Conservation (phyloP, 2,329 filamentous ascomycete genomes). For the Xylariaceae sp. region DNA sequence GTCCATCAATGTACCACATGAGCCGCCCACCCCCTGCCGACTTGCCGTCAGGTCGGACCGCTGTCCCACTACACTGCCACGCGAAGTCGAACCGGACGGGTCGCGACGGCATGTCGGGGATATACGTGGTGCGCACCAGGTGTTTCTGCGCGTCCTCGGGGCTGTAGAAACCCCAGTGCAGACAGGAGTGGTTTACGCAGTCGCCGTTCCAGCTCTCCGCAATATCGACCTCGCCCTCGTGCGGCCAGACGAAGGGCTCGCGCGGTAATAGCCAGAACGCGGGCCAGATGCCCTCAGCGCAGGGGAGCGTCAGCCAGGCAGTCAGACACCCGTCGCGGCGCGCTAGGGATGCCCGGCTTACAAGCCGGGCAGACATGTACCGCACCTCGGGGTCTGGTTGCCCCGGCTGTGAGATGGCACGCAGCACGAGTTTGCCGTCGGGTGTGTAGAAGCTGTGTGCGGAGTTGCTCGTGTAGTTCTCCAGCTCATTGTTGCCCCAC, state of each 20-base stretch:
- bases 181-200: slow-evolving; percentile 48
- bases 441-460: slow-evolving; percentile 51
- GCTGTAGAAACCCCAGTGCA: slow-evolving; percentile 54
- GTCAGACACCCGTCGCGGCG: slow-evolving; percentile 48
- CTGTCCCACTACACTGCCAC: slow-evolving; percentile 46
- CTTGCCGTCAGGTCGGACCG: slow-evolving; percentile 37
- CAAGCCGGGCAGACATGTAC: slow-evolving; percentile 52
- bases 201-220: slow-evolving; percentile 58
- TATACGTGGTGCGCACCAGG: slow-evolving; percentile 45
- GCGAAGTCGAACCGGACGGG: slow-evolving; percentile 51
- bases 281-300: slow-evolving; percentile 54
- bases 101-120: slow-evolving; percentile 43
- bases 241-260: slow-evolving; percentile 54
- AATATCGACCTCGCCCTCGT: slow-evolving; percentile 55
- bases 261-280: slow-evolving; percentile 56
- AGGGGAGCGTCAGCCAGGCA: slow-evolving; percentile 46
- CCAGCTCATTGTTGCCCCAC: slow-evolving; percentile 57
- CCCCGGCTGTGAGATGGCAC: slow-evolving; percentile 40
- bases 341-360: slow-evolving; percentile 45
- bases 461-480: slow-evolving; percentile 48
- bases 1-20: slow-evolving; percentile 55
- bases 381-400: slow-evolving; percentile 35
- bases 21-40: slow-evolving; percentile 41
- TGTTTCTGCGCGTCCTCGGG: slow-evolving; percentile 53
- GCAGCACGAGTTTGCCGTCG: slow-evolving; percentile 46